Evolutionary conservation across 352 stramenopile species (phyloP).

Genomic region (Pythium monospermum): DNA sequence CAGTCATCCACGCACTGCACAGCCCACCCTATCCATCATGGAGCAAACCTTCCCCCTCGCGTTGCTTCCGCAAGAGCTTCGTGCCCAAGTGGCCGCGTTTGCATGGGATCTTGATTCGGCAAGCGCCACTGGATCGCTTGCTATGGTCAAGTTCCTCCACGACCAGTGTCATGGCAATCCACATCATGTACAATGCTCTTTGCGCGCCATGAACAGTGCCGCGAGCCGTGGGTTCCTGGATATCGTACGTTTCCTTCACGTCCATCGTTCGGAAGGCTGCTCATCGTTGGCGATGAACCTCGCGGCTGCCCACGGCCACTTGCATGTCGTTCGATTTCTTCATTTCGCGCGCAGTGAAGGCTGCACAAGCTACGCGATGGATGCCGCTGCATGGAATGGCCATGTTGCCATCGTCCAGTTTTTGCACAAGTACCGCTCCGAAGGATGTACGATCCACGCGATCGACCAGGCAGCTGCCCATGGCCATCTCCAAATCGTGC

Average conservation of each 20-base stretch:
- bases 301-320: slow-evolving; percentile 25
- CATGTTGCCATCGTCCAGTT: slow-evolving; percentile 28
- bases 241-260: slow-evolving; percentile 37
- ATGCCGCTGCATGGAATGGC: slow-evolving; percentile 10
- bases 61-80: slow-evolving; percentile 22
- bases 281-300: slow-evolving; percentile 27
- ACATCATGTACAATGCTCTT: neutral
- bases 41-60: neutral
- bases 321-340: slow-evolving; percentile 15
- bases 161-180: neutral
- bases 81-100: slow-evolving; percentile 26
- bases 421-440: slow-evolving; percentile 24
- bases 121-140: slow-evolving; percentile 10
- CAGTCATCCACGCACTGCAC: too few relatives aligned
- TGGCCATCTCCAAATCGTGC: slow-evolving; percentile 27
- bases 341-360: neutral
- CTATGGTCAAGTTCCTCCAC: slow-evolving; percentile 13
- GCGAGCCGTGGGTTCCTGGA: slow-evolving; percentile 21
- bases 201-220: slow-evolving; percentile 20
- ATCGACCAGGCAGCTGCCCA: slow-evolving; percentile 38
- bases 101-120: slow-evolving; percentile 24
- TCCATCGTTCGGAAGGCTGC: slow-evolving; percentile 24
- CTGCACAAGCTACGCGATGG: slow-evolving; percentile 17
- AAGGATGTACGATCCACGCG: slow-evolving; percentile 32
- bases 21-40: too few relatives aligned